Evolutionary conservation across 345 rosid species (phyloP).

Genomic region (Noccaea caerulescens): DNA sequence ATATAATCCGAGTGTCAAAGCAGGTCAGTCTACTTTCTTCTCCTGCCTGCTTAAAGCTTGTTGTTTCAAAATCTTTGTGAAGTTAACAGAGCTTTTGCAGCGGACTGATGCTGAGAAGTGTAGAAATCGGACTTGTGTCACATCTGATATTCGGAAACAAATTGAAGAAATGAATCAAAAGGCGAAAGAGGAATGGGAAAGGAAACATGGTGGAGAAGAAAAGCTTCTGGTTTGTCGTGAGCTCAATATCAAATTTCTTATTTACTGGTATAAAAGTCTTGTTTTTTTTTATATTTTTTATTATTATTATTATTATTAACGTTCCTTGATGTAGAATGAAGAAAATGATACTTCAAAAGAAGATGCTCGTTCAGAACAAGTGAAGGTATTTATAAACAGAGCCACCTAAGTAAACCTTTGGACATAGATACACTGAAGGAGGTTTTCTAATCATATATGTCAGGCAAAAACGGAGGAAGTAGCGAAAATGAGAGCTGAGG

Average conservation of each 20-base stretch:
- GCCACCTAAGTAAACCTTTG: conserved; percentile 20
- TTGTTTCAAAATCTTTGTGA: conserved; percentile 35
- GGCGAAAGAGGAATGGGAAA: conserved; percentile 78
- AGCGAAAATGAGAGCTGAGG: conserved; percentile 83
- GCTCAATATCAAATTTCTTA: conserved; percentile 5
- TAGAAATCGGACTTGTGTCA: conserved; percentile 59
- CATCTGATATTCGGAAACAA: conserved; percentile 75
- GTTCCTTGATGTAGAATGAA: conserved; percentile 45
- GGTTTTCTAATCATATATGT: conserved; percentile 16
- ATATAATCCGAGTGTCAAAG: conserved; percentile 72
- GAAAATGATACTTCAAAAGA: conserved; percentile 72
- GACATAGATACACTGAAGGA: conserved; percentile 10
- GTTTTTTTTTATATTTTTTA: neutral
- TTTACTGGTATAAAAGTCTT: neutral
- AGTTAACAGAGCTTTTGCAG: conserved; percentile 49
- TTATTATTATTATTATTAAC: neutral
- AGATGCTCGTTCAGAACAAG: conserved; percentile 52
- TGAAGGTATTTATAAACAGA: conserved; percentile 55
- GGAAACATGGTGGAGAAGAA: conserved; percentile 75
- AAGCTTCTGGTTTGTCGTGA: conserved; percentile 60
- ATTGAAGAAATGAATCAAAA: conserved; percentile 68
- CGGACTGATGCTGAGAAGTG: conserved; percentile 76
- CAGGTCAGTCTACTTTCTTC: conserved; percentile 57
- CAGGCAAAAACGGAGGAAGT: conserved; percentile 75
- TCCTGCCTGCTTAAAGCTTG: neutral